Percentiles rank a stretch among this genome's conserved stretches.
Conservation (phyloP, 352 stramenopile species). For the Phytophthora foliorum region DNA sequence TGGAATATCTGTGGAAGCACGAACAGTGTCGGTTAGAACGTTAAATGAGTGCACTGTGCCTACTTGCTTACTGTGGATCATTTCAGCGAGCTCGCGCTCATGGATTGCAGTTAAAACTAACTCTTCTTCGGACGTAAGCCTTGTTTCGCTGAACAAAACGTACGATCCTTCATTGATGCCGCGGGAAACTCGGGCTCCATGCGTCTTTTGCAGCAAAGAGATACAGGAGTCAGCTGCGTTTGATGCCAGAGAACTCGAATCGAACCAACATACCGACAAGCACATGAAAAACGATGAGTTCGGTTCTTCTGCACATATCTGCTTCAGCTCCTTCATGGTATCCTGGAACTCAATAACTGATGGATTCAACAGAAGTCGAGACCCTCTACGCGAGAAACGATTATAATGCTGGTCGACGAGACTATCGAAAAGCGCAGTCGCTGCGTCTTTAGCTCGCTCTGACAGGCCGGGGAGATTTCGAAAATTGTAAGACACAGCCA, state of each 20-base stretch:
- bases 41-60: too few species aligned
- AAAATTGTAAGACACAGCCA: conserved; percentile 66
- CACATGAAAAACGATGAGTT: conserved; percentile 75
- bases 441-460: conserved; percentile 68
- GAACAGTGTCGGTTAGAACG: background rate
- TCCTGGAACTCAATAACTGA: conserved; percentile 87
- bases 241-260: background rate
- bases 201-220: conserved; percentile 47
- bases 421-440: conserved; percentile 58
- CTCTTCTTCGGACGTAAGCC: conserved; percentile 77
- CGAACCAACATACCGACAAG: conserved; percentile 50
- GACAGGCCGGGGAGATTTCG: conserved; percentile 62
- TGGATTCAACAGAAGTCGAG: conserved; percentile 79
- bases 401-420: conserved; percentile 64
- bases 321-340: conserved; percentile 69
- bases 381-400: conserved; percentile 57
- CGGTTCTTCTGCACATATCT: conserved; percentile 40
- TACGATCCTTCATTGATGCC: conserved; percentile 74
- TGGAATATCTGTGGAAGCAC: conserved; percentile 53
- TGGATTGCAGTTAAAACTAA: conserved; percentile 72
- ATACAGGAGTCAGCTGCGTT: background rate
- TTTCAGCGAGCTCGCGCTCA: conserved; percentile 63
- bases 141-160: conserved; percentile 75
- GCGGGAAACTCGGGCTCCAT: conserved; percentile 67
- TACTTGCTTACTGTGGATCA: conserved; percentile 60